phyloP scores from a whole-genome alignment of 805 yeast genomes.

The Ogataea neopini region DNA sequence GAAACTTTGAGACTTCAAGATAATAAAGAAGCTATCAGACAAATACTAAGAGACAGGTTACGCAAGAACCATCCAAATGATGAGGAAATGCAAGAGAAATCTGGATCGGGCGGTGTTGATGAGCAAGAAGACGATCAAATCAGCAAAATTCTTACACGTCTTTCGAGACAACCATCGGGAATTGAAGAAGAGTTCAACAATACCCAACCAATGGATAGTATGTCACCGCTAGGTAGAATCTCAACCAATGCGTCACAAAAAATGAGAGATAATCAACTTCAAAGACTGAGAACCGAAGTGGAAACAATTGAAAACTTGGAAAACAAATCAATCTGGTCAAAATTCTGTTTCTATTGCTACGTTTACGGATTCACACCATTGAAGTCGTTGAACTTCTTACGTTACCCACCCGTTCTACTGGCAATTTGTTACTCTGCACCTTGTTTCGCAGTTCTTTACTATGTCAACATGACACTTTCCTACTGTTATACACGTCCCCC shows the following conservation, averaged over 20 bases:
- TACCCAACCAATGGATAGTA: slow-evolving; percentile 38
- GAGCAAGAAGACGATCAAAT: slow-evolving; percentile 22
- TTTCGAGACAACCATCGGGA: slow-evolving; percentile 32
- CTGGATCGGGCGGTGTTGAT: slow-evolving; percentile 5
- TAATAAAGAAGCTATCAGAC: slow-evolving; percentile 53
- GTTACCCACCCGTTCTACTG: slow-evolving; percentile 72
- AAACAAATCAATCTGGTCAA: slow-evolving; percentile 18
- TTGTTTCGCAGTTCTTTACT: slow-evolving; percentile 70
- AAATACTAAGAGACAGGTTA: slow-evolving; percentile 43
- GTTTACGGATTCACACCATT: slow-evolving; percentile 58
- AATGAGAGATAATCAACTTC: slow-evolving; percentile 20
- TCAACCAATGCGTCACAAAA: slow-evolving; percentile 23
- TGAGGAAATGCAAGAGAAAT: slow-evolving; percentile 16
- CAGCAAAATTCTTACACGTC: slow-evolving; percentile 37
- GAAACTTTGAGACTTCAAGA: slow-evolving; percentile 75
- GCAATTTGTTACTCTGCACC: slow-evolving; percentile 67
- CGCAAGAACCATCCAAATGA: slow-evolving; percentile 15
- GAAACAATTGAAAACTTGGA: slow-evolving; percentile 24
- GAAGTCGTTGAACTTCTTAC: slow-evolving; percentile 58
- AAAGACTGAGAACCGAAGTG: slow-evolving; percentile 25
- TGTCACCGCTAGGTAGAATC: slow-evolving; percentile 37
- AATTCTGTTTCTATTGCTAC: slow-evolving; percentile 37
- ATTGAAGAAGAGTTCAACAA: slow-evolving; percentile 9
- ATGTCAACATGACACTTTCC: slow-evolving; percentile 73
- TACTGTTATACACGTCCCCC: slow-evolving; percentile 63